Base-by-base conservation (phyloP, 768 basidiomycete genomes). In the Pisolithus marmoratus region DNA sequence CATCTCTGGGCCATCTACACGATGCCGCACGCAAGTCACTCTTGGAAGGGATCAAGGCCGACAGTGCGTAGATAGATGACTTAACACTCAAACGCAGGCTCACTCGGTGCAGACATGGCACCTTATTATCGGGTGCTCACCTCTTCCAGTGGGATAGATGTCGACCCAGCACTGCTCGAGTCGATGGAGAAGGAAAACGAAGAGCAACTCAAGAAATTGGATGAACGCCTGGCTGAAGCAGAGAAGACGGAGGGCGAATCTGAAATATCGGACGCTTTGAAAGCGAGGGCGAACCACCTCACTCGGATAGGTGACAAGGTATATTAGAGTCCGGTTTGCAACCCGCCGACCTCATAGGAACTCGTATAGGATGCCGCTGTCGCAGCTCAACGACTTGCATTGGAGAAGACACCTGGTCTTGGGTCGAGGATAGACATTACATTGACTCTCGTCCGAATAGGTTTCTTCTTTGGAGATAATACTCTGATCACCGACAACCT, bases 401-500 rank as follows among this genome's bases (percentile, higher is more conserved):
- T 96, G 15, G 84, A 88, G 70, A 96, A 96, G 72, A 94, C 90
- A 0, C 88, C 94, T 3, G 94, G 94, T 1, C 74, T 96, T 6
- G 95, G 95, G 9, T 87, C 91, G 9, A 77, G 91, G 54, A 99
- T 98, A 66, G 95, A 98, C 67, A 85, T 96, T 54, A 85, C 88
- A 0, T 80, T 99, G 31, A 84, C 91, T 1, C 83, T 94, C 52
- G 84, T 91, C 53, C 79, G 94, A 29, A 84, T 97, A 50, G 94
- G 90, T 0, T 78, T 97, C 67, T 98, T 97, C 78, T 94, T 89
- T 68, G 75, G 77, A 22, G 89, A 97, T 63, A 80, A 85, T 31
- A 68, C 78, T 4, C 72, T 94, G 55, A 83, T 95, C 47, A 81
- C 77, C 0, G 63, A 74, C 37, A 81, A 90, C 58, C 81, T 97